Conservation (phyloP, 768 basidiomycete genomes). For the Rhodotorula babjevae region DNA sequence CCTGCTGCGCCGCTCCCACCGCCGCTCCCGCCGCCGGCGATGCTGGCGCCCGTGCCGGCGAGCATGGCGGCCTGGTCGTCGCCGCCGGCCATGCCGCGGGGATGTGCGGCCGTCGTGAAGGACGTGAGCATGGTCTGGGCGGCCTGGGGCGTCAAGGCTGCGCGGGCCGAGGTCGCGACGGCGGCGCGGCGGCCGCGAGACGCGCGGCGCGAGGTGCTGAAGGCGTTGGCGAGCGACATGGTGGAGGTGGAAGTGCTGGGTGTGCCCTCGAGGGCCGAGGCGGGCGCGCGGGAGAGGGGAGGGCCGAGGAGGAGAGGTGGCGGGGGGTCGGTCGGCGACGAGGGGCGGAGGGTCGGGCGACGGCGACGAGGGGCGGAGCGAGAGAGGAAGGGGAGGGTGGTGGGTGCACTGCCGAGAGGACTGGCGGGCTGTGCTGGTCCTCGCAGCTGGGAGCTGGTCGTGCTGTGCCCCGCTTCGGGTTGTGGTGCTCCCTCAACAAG, state of each 20-base stretch:
- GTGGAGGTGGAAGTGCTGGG: not conserved
- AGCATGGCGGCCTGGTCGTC: not conserved
- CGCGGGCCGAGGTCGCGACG: not conserved
- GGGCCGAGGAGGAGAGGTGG: not conserved
- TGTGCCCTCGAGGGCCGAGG: not conserved
- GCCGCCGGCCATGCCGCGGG: too few species aligned
- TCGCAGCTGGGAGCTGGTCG: too few species aligned
- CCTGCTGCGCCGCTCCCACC: too few species aligned
- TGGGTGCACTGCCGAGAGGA: too few species aligned
- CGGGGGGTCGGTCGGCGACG: too few species aligned
- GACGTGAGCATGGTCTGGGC: slow-evolving; percentile 13
- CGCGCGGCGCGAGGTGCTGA: not conserved
- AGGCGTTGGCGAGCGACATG: slow-evolving; percentile 29
- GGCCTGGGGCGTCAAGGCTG: slow-evolving; percentile 18
- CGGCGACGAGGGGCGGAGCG: too few species aligned
- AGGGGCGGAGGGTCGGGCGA: too few species aligned
- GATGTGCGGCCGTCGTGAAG: not conserved
- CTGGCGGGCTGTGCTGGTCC: too few species aligned
- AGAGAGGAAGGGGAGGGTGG: too few species aligned
- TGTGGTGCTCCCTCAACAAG: too few species aligned
- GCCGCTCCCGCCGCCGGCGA: not conserved
- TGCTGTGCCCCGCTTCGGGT: too few species aligned
- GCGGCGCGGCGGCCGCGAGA: not conserved
- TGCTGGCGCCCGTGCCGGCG: not conserved
- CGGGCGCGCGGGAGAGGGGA: not conserved